Percentiles rank a stretch among this genome's conserved stretches.
Evolutionary conservation across 2,329 filamentous ascomycete genomes (phyloP).

Genomic region (Alternaria sp.): DNA sequence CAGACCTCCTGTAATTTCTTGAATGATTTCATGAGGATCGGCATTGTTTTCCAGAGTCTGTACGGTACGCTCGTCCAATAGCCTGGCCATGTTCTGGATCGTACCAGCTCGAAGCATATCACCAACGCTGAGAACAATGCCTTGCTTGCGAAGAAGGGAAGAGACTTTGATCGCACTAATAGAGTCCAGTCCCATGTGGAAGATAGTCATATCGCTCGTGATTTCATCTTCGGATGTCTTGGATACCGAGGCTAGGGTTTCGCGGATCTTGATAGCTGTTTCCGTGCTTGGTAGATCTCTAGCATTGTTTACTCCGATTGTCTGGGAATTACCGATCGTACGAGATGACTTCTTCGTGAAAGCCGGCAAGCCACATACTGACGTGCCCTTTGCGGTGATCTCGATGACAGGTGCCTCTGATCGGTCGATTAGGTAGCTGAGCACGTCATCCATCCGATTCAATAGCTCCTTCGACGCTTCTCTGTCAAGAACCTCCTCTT

Average conservation of each 20-base stretch:
- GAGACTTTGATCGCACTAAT: slow-evolving; percentile 90
- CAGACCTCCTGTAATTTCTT: slow-evolving; percentile 49
- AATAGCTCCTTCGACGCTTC: slow-evolving; percentile 63
- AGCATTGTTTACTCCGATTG: background rate
- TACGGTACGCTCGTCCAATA: slow-evolving; percentile 33
- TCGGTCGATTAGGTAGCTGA: slow-evolving; percentile 64
- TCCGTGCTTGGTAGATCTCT: slow-evolving; percentile 35
- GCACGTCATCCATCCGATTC: slow-evolving; percentile 65
- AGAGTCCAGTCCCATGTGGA: slow-evolving; percentile 88
- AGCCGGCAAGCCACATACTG: slow-evolving; percentile 70
- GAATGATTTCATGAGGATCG: slow-evolving; percentile 9
- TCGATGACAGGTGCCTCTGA: slow-evolving; percentile 63
- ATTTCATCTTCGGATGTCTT: slow-evolving; percentile 68
- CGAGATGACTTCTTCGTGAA: slow-evolving; percentile 42
- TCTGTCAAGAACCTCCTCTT: slow-evolving; percentile 63
- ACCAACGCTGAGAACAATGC: slow-evolving; percentile 71
- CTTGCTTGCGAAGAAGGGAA: slow-evolving; percentile 71
- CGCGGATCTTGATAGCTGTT: slow-evolving; percentile 54
- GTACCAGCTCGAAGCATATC: slow-evolving; percentile 74
- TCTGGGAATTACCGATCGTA: background rate
- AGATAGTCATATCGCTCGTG: slow-evolving; percentile 70
- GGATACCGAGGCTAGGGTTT: slow-evolving; percentile 66
- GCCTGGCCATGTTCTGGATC: slow-evolving; percentile 68
- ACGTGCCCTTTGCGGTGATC: slow-evolving; percentile 63
- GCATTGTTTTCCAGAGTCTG: slow-evolving; percentile 5